Base-by-base conservation (phyloP, 176 grass and related monocot genomes). In the Pharus latifolius region DNA sequence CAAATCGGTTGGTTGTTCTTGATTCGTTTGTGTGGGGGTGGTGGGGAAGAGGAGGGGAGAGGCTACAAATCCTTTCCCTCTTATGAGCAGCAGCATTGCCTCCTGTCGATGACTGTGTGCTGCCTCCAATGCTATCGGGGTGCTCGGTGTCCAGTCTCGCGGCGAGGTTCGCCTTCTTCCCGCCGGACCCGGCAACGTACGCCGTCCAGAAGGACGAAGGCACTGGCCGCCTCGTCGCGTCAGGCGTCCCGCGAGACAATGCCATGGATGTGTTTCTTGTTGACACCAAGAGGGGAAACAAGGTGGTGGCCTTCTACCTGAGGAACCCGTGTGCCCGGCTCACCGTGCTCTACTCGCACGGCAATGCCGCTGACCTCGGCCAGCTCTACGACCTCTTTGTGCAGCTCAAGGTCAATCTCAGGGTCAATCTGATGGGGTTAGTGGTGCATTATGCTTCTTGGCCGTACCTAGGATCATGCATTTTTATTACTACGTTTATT, bases 321-420 rank as follows among this genome's bases (percentile, higher is more conserved):
- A 69, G 73, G 75, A 95, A 95, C 58, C 96, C 96, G 30, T 75
- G 54, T 69, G 96, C 96, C 1, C 82, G 96, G 6, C 79, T 99
- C 68, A 99, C 96, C 4, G 69, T 99, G 68, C 90, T 99, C 67
- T 99, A 99, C 75, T 99, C 96, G 30, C 96, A 99, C 54, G 96
- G 96, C 80, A 99, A 99, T 74, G 96, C 96, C 24, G 90, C 96
- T 63, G 96, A 99, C 87, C 90, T 99, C 10, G 96, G 87, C 5
- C 96, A 95, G 68, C 83, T 99, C 69, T 99, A 99, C 69, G 96
- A 99, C 65, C 96, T 99, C 76, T 99, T 99, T 53, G 87, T 91
- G 60, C 96, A 99, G 90, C 96, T 99, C 76, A 99, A 99, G 84
- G 80, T 95, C 87, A 99, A 99, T 84, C 90, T 99, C 84, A 99